Evolutionary conservation across 2,329 filamentous ascomycete genomes (phyloP).

Genomic region (Xylariaceae sp.): DNA sequence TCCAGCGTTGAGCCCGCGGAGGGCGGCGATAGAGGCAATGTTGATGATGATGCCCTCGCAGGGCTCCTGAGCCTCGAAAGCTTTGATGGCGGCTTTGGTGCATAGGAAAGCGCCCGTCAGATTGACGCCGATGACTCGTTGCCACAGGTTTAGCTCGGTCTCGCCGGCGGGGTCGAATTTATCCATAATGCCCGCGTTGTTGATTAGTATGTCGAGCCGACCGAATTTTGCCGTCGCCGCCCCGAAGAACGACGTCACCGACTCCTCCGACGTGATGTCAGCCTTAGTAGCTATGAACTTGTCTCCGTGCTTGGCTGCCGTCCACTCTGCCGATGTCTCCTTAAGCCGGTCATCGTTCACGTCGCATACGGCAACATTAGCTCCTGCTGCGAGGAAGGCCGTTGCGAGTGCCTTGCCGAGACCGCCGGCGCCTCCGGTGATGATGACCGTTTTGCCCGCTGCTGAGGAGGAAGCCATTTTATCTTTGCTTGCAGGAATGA

Average conservation of each 20-base stretch:
- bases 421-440: conserved; percentile 33
- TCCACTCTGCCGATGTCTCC: conserved; percentile 14
- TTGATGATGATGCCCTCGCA: conserved; percentile 24
- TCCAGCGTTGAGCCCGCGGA: conserved; percentile 29
- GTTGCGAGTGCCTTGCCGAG: conserved; percentile 33
- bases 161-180: conserved; percentile 49
- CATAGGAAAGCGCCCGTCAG: conserved; percentile 52
- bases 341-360: conserved; percentile 28
- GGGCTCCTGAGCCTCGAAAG: conserved; percentile 40
- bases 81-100: conserved; percentile 46
- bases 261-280: conserved; percentile 31
- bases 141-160: conserved; percentile 44
- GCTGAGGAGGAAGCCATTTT: conserved; percentile 12
- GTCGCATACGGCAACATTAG: conserved; percentile 34
- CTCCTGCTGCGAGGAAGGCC: conserved; percentile 31
- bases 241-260: conserved; percentile 29
- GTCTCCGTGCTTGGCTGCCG: conserved; percentile 1
- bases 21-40: conserved; percentile 20
- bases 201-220: conserved; percentile 54
- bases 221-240: conserved; percentile 32
- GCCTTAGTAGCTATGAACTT: conserved; percentile 24
- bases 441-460: conserved; percentile 21
- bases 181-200: conserved; percentile 57
- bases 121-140: conserved; percentile 53
- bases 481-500: not conserved